Evolutionary conservation across 2,329 filamentous ascomycete species (phyloP), one percentile per base, ranked within the genome.

Genomic region (Corinectria fuckeliana): DNA sequence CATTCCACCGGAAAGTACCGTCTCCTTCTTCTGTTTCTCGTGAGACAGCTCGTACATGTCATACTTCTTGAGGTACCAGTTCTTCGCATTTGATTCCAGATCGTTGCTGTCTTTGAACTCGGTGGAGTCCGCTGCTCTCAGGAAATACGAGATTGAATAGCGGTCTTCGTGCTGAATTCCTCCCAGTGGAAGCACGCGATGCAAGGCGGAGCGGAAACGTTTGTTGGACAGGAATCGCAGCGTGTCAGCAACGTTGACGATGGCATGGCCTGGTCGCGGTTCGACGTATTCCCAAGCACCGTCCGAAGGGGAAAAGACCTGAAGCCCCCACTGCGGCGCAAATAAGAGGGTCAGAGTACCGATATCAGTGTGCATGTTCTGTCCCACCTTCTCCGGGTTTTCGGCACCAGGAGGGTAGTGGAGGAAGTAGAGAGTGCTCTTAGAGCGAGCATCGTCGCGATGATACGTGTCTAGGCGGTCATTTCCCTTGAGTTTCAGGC

Each of bases 361-460:
- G 7, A 62, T 59, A 16, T 63, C 59, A 3, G 61, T 63, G 11
- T 63, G 59, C 50, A 62, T 62, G 26, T 59, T 62, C 16, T 64
- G 60, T 0, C 60, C 60, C 2, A 64, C 62, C 30, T 64, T 28
- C 6, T 53, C 44, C 2, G 36, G 51, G 3, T 54, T 38, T 25
- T 48, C 26, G 23, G 44, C 44, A 9, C 26, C 26, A n/a, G 44
- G 44, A 6, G 44, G 44, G 44, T 48, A 48, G 10, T 48, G 44
- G 16, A 48, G 44, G 25, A 48, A 48, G 44, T 48, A 48, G 6
- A 48, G 44, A 25, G 44, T 48, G 44, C 44, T 48, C 44, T 48
- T 48, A 13, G 44, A 48, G 5, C 44, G 44, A 5, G 23, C 26
- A 25, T 48, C 44, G 26, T 48, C 44, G 0, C 44, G 44, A 25